These are phyloP conservation scores for Trichoderma virens DNA, from an alignment of 495 filamentous ascomycete genomes.

Conservation along the genomic window DNA sequence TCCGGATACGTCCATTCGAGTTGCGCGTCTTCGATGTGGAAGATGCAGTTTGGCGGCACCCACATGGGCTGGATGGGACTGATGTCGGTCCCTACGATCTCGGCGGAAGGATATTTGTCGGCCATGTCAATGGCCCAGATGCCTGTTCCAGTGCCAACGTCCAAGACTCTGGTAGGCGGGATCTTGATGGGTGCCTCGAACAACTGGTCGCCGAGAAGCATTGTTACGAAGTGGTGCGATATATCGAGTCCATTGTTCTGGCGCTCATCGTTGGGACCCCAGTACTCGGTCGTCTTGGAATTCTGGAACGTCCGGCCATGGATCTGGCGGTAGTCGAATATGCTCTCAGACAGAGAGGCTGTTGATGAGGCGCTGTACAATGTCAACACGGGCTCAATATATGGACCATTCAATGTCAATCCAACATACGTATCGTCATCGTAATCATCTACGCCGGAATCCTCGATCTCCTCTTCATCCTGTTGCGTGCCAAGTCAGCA, in stretches of 20 bases:
- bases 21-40: constrained; percentile 48
- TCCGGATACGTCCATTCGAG: constrained; percentile 39
- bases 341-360: constrained; percentile 24
- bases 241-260: constrained; percentile 30
- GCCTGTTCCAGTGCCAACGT: constrained; percentile 46
- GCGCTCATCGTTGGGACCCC: constrained; percentile 27
- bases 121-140: constrained; percentile 12
- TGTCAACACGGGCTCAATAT: not conserved
- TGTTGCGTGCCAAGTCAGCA: not conserved
- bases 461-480: constrained; percentile 16
- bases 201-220: constrained; percentile 35
- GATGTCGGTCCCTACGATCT: constrained; percentile 52
- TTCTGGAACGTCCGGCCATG: constrained; percentile 19
- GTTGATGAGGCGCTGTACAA: constrained; percentile 16
- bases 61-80: constrained; percentile 17
- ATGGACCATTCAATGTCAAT: not conserved
- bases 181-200: constrained; percentile 46
- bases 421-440: not conserved
- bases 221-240: constrained; percentile 27
- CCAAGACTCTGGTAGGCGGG: constrained; percentile 32
- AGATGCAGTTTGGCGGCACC: constrained; percentile 38
- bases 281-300: not conserved
- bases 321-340: constrained; percentile 20
- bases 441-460: constrained; percentile 15
- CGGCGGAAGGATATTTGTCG: constrained; percentile 39